Evolutionary conservation across 164 flowering plant genomes (phyloP), one percentile per base, ranked within the genome.

Genomic region (Stephania cephalantha): DNA sequence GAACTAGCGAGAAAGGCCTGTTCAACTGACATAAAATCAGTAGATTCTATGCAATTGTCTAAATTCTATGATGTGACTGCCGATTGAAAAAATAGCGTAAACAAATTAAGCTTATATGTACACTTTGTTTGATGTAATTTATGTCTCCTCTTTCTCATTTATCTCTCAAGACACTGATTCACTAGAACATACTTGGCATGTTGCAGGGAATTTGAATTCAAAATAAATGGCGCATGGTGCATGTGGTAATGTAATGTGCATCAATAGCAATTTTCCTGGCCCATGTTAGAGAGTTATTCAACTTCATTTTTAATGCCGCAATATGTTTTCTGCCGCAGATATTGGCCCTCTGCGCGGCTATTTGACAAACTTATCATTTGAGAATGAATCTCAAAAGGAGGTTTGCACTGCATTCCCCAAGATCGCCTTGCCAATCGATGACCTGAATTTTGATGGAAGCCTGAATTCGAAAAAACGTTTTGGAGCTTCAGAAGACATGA

Each of bases 161-260:
- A 65, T 65, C 17, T 65, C 68, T 2, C 20, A 20, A 64, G 68
- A 15, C 9, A 61, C 3, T 15, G 1, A 15, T 61, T 61, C 65
- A 1, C 12, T 6, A 15, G 8, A 5, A 5, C 25, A 31, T 25
- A 31, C 44, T 12, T 5, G 7, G 25, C 12, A 22, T 42, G 30
- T 52, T 74, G 71, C 69, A 73, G 75, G 69, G 15, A 61, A 44
- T 73, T 73, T 46, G 20, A 68, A 50, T 22, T 30, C 11, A 52
- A 48, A n/a, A 50, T 74, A 42, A 61, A n/a, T 50, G 53, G 42
- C n/a, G 71, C 50, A 17, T 18, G 5, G 35, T n/a, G 45, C 5
- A 10, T 12, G 18, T 67, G 64, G 64, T 58, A 25, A 25, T 25
- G 25, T 25, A 25, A 3, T 58, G 64, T 58, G 18, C 1, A n/a